These are phyloP conservation scores for Podospora fimiseda DNA, from an alignment of 495 filamentous ascomycete genomes.

Conservation along the genomic window DNA sequence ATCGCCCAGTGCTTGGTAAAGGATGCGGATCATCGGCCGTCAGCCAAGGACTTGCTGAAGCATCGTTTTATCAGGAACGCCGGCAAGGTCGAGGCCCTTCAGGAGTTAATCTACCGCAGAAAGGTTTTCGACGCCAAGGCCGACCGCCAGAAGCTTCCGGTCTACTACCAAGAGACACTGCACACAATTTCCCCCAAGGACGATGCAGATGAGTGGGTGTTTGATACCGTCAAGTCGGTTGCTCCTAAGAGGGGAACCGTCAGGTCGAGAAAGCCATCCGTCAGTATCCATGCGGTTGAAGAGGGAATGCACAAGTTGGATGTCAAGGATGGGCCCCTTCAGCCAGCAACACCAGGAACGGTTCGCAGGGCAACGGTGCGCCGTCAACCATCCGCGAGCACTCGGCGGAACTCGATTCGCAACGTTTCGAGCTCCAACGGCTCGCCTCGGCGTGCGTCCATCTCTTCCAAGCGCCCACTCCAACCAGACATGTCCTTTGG, in stretches of 20 bases:
- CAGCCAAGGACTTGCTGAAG: constrained; percentile 81
- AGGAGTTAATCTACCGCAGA: constrained; percentile 81
- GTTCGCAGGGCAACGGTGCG: constrained; percentile 46
- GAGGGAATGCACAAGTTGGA: constrained; percentile 55
- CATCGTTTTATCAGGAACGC: constrained; percentile 85
- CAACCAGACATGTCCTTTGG: constrained; percentile 82
- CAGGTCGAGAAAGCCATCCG: constrained; percentile 49
- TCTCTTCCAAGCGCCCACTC: constrained; percentile 67
- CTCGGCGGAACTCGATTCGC: constrained; percentile 21
- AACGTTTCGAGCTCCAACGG: constrained; percentile 30
- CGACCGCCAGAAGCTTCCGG: constrained; percentile 53
- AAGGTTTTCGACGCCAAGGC: constrained; percentile 70
- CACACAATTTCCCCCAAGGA: constrained; percentile 61
- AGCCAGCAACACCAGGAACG: constrained; percentile 46
- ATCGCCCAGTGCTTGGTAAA: constrained; percentile 83
- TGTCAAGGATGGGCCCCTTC: constrained; percentile 49
- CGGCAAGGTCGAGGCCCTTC: constrained; percentile 73
- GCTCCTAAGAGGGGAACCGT: constrained; percentile 35
- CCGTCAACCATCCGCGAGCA: constrained; percentile 47
- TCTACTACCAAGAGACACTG: constrained; percentile 87
- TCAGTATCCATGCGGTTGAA: constrained; percentile 41
- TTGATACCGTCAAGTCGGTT: constrained; percentile 80
- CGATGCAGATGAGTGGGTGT: constrained; percentile 90
- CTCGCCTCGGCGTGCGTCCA: constrained; percentile 42
- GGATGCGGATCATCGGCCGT: constrained; percentile 74